Evolutionary conservation across 1,284 basidiomycete species (phyloP).

Genomic region (Mycena sp.): DNA sequence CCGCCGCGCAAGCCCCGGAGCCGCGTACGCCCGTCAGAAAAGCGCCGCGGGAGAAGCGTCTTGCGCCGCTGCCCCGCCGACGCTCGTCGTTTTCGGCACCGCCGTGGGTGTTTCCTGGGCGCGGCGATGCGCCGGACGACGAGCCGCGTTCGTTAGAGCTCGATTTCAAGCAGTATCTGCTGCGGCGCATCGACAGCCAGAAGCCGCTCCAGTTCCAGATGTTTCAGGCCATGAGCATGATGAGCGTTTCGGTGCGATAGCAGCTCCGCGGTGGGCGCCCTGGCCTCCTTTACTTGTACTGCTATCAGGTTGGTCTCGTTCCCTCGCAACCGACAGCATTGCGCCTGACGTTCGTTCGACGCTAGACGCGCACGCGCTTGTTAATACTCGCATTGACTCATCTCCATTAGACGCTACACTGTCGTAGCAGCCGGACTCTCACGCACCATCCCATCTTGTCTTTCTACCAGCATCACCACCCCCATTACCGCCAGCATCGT

Average conservation of each 20-base stretch:
- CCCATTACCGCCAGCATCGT: slow-evolving; percentile 5
- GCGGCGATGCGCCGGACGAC: slow-evolving; percentile 38
- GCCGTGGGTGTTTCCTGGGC: slow-evolving; percentile 45
- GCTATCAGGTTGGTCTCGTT: not conserved
- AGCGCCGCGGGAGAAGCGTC: slow-evolving; percentile 15
- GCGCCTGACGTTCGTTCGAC: not conserved
- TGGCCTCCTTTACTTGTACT: slow-evolving; percentile 4
- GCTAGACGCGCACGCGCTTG: slow-evolving; percentile 1
- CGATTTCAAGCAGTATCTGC: slow-evolving; percentile 46
- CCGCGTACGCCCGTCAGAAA: not conserved
- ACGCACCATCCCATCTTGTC: slow-evolving; percentile 20
- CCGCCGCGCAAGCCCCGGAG: not conserved
- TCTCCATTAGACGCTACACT: slow-evolving; percentile 4
- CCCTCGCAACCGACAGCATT: not conserved
- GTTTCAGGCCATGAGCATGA: slow-evolving; percentile 24
- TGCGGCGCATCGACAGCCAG: slow-evolving; percentile 47
- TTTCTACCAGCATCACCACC: slow-evolving; percentile 9
- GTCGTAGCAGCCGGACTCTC: slow-evolving; percentile 14
- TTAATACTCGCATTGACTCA: slow-evolving; percentile 17
- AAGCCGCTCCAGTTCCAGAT: slow-evolving; percentile 28
- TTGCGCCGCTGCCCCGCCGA: slow-evolving; percentile 28
- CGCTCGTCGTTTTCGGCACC: slow-evolving; percentile 43
- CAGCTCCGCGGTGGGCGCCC: not conserved
- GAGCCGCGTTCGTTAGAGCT: slow-evolving; percentile 40
- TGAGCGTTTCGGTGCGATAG: slow-evolving; percentile 25